Evolutionary conservation across 2,329 filamentous ascomycete species (phyloP).

Genomic region (Lecanicillium sp.): DNA sequence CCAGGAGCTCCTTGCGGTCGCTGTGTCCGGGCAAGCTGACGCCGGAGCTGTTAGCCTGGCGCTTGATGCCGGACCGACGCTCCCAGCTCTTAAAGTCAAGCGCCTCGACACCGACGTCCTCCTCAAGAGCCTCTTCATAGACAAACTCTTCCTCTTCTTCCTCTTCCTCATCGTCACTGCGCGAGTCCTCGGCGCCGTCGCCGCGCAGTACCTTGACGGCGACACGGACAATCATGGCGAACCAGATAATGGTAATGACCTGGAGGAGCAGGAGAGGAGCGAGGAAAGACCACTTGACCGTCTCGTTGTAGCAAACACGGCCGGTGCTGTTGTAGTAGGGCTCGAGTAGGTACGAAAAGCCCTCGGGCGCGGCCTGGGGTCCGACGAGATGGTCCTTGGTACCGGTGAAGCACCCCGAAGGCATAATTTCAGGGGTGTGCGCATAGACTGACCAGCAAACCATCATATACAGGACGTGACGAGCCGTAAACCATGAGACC

Average conservation of each 20-base stretch:
- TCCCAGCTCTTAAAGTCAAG: constrained; percentile 62
- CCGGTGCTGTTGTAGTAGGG: constrained; percentile 68
- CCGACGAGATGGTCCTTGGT: constrained; percentile 48
- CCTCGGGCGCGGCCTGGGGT: constrained; percentile 44
- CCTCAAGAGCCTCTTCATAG: constrained; percentile 57
- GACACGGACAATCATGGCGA: constrained; percentile 79
- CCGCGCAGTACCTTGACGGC: constrained; percentile 75
- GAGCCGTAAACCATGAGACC: constrained; percentile 72
- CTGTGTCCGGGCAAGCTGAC: constrained; percentile 65
- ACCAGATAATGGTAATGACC: constrained; percentile 78
- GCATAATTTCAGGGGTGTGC: constrained; percentile 56
- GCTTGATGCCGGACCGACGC: constrained; percentile 49
- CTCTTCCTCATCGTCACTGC: constrained; percentile 79
- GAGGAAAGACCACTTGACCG: constrained; percentile 72
- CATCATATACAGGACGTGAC: constrained; percentile 73
- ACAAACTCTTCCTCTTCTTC: constrained; percentile 50
- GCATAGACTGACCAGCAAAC: constrained; percentile 78
- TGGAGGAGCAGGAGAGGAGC: constrained; percentile 72
- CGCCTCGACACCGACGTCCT: constrained; percentile 69
- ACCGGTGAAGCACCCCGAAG: constrained; percentile 65
- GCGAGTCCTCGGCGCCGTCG: constrained; percentile 71
- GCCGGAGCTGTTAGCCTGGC: constrained; percentile 46
- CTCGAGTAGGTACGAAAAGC: constrained; percentile 60
- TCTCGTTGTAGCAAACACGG: constrained; percentile 71
- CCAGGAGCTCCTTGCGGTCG: constrained; percentile 74